Base-by-base conservation (phyloP, 192 early-diverging fungal species). In the Umbelopsis isabellina region DNA sequence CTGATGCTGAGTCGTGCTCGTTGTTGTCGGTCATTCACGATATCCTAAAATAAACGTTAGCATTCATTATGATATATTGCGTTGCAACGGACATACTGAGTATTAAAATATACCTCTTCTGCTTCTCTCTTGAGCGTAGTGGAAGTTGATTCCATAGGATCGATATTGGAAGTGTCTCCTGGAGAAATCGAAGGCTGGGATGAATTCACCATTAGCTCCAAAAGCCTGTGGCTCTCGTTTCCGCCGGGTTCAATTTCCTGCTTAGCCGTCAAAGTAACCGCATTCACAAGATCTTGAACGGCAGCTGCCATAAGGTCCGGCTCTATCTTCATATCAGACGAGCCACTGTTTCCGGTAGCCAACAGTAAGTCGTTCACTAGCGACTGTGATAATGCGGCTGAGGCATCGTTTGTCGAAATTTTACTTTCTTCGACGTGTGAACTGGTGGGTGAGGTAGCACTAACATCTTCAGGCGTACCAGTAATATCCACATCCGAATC, bases 401-500 rank as follows among this genome's bases (percentile, higher is more conserved):
- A 25, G 37, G 21, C 55, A 61, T 35, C 25, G 11, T 11, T 37
- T n/a, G 11, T 35, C 16, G 55, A 15, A 2, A 16, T 15, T 18
- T 25, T 35, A 4, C 9, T 15, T 61, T 33, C 15, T 12, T 35
- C 12, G 13, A 8, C 30, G 1, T 35, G 9, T 25, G 27, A 25
- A 6, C 27, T 18, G 16, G 5, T 61, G 7, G 55, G 55, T 6
- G 55, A 27, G 27, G 55, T 18, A 4, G 27, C 2, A 49, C 4
- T 35, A 35, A 18, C 55, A 33, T 61, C 55, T 5, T 41, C 37
- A 3, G 55, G 55, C 0, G 55, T 37, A 27, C 55, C 55, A 18
- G 55, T 61, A 35, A 61, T 33, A 15, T 61, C 55, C 27, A 61
- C 55, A n/a, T 61, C 55, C 4, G 55, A 61, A 33, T 61, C 55